A percentile compares a stretch with the other conserved stretches of the same genome.
Evolutionary conservation across 768 basidiomycete genomes (phyloP).

Genomic region (Lentinula detonsa): DNA sequence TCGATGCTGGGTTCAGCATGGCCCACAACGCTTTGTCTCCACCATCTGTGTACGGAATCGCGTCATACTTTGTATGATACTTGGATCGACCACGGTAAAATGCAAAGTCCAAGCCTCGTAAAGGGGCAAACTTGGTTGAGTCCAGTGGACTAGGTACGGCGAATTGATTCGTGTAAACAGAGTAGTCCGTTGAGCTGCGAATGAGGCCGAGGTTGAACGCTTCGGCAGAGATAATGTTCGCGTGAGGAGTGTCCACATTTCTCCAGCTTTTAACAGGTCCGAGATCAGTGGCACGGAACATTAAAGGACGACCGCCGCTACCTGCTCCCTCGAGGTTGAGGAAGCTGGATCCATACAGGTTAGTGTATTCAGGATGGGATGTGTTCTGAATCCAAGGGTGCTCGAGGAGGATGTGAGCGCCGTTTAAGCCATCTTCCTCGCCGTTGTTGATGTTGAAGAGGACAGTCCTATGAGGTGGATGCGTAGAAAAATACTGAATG

Average conservation of each 20-base stretch:
- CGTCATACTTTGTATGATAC: conserved; percentile 75
- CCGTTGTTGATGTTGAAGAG: conserved; percentile 86
- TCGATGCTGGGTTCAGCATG: conserved; percentile 65
- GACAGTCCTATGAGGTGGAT: conserved; percentile 52
- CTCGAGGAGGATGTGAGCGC: conserved; percentile 60
- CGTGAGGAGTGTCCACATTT: conserved; percentile 62
- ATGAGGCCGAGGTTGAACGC: conserved; percentile 61
- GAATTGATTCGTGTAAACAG: conserved; percentile 42
- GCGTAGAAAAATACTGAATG: conserved; percentile 44
- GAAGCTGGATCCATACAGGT: conserved; percentile 38
- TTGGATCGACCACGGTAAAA: conserved; percentile 70
- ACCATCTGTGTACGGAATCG: conserved; percentile 52
- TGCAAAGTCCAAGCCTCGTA: conserved; percentile 73
- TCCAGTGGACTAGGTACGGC: background rate
- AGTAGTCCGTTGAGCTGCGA: conserved; percentile 68
- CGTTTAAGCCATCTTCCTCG: conserved; percentile 73
- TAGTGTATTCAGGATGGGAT: background rate
- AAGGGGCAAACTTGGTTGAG: conserved; percentile 21
- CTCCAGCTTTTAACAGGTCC: conserved; percentile 50
- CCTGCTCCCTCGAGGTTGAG: conserved; percentile 82
- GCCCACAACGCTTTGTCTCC: conserved; percentile 61
- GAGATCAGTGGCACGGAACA: conserved; percentile 68
- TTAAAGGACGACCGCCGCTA: conserved; percentile 69
- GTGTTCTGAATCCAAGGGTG: conserved; percentile 52
- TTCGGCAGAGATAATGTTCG: conserved; percentile 64